Percentiles rank a stretch among this genome's conserved stretches.
These are phyloP conservation scores for Silene conica DNA, from an alignment of 148 eudicot genomes.

Conservation along the genomic window DNA sequence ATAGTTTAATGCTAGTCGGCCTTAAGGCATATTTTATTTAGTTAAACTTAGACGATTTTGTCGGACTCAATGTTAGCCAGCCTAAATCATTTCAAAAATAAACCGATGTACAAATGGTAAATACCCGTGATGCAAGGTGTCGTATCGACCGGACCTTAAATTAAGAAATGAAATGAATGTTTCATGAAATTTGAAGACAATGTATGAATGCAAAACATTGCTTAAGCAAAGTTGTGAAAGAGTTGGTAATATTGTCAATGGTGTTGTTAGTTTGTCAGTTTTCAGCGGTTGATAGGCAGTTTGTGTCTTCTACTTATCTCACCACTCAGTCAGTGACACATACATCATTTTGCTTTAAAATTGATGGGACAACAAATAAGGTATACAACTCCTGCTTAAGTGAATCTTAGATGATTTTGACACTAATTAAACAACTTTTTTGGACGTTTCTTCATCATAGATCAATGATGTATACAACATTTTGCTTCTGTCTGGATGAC, in stretches of 20 bases:
- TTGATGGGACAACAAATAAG: slow-evolving; percentile 13
- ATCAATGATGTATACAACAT: too few species aligned
- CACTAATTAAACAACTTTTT: not conserved
- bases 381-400: not conserved
- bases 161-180: not conserved
- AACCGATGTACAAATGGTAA: too few species aligned
- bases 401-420: slow-evolving; percentile 19
- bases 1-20: too few species aligned
- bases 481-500: too few species aligned
- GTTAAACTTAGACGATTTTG: too few species aligned
- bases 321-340: not conserved
- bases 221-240: slow-evolving; percentile 1
- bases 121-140: not conserved
- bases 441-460: not conserved
- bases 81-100: too few species aligned
- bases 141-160: not conserved
- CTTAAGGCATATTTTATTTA: too few species aligned
- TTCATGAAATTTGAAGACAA: not conserved
- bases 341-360: not conserved
- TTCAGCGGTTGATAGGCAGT: slow-evolving; percentile 24
- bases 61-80: too few species aligned
- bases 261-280: slow-evolving; percentile 16
- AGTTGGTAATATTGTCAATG: not conserved
- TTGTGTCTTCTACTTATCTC: slow-evolving; percentile 4
- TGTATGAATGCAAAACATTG: not conserved